These are phyloP conservation scores for Lotus japonicus DNA, from an alignment of 306 rosid genomes.

Conservation along the genomic window DNA sequence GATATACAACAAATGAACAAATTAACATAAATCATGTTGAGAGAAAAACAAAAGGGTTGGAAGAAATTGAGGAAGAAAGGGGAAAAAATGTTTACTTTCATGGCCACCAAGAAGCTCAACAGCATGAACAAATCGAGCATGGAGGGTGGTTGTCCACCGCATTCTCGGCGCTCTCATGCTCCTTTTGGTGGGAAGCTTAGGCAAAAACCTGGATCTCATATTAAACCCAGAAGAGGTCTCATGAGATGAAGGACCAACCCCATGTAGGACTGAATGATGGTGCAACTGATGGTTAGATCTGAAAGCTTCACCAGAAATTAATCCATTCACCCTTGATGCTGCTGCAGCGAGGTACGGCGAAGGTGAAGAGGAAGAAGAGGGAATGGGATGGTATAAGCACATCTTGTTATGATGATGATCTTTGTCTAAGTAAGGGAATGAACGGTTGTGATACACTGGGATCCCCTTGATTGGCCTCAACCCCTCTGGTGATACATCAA, in stretches of 20 bases:
- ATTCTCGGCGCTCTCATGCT: conserved; percentile 94
- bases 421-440: conserved; percentile 64
- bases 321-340: conserved; percentile 40
- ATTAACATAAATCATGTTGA: background rate
- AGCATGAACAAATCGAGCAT: conserved; percentile 84
- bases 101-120: conserved; percentile 97
- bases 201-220: conserved; percentile 69
- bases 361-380: too few relatives aligned
- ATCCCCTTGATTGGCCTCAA: conserved; percentile 82
- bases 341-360: too few relatives aligned
- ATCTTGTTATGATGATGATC: conserved; percentile 34
- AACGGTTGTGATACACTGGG: conserved; percentile 80
- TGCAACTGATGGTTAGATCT: conserved; percentile 55
- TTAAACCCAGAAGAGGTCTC: conserved; percentile 40
- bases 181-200: conserved; percentile 64
- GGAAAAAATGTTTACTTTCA: conserved; percentile 46
- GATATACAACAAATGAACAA: background rate
- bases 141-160: conserved; percentile 92
- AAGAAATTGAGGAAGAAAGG: background rate
- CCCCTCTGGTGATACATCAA: conserved; percentile 46
- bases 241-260: conserved; percentile 30
- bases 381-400: conserved; percentile 29
- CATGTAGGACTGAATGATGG: conserved; percentile 35
- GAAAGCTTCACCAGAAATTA: conserved; percentile 25
- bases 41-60: background rate